Base-by-base conservation (phyloP, 2,329 filamentous ascomycete genomes). In the Ophiocordyceps camponoti-floridani region DNA sequence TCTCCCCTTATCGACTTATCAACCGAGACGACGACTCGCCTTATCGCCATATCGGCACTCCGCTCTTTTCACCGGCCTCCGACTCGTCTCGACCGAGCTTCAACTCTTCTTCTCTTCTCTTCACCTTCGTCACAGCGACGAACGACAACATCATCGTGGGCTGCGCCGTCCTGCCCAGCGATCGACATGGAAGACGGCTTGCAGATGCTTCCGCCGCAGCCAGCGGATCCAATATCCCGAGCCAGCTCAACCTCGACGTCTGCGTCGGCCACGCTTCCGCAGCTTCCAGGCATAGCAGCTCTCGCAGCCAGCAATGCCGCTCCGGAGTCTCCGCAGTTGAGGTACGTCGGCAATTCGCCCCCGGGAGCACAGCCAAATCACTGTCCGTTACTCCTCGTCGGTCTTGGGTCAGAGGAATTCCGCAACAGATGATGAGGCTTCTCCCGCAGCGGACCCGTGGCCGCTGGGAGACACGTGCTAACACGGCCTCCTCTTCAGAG, bases 171-270 rank as follows among this genome's bases (percentile, higher is more conserved):
- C 6, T 19, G 38, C n/a, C n/a, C 6, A 40, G n/a, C 8, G n/a
- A 13, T 19, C n/a, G 42, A 27, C 9, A 72, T 72, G 66, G 70
- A 72, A 53, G 69, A 72, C 50, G 62, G 60, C 46, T 50, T 59
- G 30, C 63, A 65, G 45, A 51, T 61, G 42, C 54, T 66, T 41
- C 56, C 63, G 38, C 55, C 62, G 35, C 59, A 63, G 33, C 56
- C 58, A 10, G 54, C 66, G 40, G 71, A 75, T 49, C 61, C 66
- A 16, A 66, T 70, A 47, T 70, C 71, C 28, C 63, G 66, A 50
- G 68, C 68, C 19, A 66, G 63, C 51, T 70, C 70, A 30, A 66
- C 66, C 3, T 69, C 71, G 4, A 67, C 68, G 1, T 61, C 65
- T 18, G 62, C 61, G 16, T 66, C 67, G 14, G 55, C 64, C 28